Evolutionary conservation across 2,329 filamentous ascomycete genomes (phyloP), one percentile per base, ranked within the genome.

Genomic region (Fusarium piperis): DNA sequence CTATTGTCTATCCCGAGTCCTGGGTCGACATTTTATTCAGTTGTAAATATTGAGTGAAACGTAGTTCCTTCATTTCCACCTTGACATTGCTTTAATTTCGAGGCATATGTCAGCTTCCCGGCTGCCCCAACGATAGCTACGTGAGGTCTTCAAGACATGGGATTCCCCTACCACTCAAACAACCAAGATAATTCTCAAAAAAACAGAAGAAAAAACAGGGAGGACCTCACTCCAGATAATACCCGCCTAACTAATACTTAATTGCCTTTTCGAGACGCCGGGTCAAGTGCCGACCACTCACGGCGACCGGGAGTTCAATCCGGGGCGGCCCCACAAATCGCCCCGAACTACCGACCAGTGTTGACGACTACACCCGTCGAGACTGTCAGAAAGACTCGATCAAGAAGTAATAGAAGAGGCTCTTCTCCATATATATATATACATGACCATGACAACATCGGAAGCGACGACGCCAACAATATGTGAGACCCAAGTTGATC

Each of bases 181-280:
- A 46, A 28, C 15, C 23, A 9, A 46, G 41, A 16, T 0, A 3
- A 18, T 28, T 48, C 23, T 8, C 9, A 28, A 10, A 30, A 30
- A 30, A 16, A 30, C 6, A 13, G 26, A 26, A 12, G 4, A 12
- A 28, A 7, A 15, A 30, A 15, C 5, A 23, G 8, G n/a, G 18
- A 35, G 2, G 9, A 2, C 20, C 10, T 33, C 4, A 3, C 18
- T 35, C 13, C n/a, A 28, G 56, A 30, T 6, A 8, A 23, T 35
- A 4, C 2, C 28, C 8, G 13, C 16, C 4, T 7, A 23, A 46
- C 10, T 8, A 35, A 59, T 1, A 39, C 56, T 64, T 1, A 39
- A 52, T 64, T 71, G 13, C 67, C 64, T 51, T 58, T 68, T 63
- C 26, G 18, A 73, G 70, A 52, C 51, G 62, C 36, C 10, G 3